A percentile compares a stretch with the other conserved stretches of the same genome.
Evolutionary conservation across 169 alveolate genomes (phyloP).

Genomic region (Perkinsus chesapeaki): DNA sequence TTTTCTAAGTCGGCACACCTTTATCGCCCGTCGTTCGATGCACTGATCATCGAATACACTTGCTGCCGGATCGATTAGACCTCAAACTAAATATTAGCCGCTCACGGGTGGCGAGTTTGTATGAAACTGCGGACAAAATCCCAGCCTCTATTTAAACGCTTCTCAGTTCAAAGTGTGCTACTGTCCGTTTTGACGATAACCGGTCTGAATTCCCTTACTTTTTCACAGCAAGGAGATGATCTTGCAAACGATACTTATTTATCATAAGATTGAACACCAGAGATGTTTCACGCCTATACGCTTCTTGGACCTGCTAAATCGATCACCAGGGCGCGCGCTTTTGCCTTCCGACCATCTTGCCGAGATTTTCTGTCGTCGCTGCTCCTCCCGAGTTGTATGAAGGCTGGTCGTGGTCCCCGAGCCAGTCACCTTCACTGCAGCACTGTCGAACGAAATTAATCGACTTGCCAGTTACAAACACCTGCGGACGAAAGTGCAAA

Average conservation of each 20-base stretch:
- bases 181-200: background rate
- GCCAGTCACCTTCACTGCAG: background rate
- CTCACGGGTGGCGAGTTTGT: too few species aligned
- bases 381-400: background rate
- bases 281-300: background rate
- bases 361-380: background rate
- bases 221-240: background rate
- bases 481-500: background rate
- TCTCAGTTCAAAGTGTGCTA: too few species aligned
- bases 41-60: too few species aligned
- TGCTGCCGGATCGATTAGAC: too few species aligned
- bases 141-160: too few species aligned
- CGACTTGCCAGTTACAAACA: background rate
- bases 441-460: background rate
- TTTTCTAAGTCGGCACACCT: too few species aligned
- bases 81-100: too few species aligned
- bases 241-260: background rate
- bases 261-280: background rate
- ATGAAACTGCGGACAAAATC: too few species aligned
- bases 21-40: too few species aligned
- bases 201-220: background rate
- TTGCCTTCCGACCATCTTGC: background rate
- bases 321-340: background rate
- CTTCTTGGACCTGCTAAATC: background rate
- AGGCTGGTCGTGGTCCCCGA: background rate